Evolutionary conservation across 768 basidiomycete genomes (phyloP), one percentile per base, ranked within the genome.

Genomic region (Butyriboletus loyo): DNA sequence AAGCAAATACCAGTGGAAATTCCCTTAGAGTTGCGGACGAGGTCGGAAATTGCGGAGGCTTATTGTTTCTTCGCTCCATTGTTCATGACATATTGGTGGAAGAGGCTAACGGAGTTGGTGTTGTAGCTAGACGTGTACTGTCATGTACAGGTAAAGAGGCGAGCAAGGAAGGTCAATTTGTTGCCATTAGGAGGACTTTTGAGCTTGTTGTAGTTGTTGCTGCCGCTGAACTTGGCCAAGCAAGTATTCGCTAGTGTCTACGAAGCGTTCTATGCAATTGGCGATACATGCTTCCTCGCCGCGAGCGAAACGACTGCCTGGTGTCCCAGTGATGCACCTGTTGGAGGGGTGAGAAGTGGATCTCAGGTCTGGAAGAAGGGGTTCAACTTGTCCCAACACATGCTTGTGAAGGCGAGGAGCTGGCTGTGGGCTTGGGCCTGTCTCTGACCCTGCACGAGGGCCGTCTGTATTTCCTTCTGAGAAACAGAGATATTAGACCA

Each of bases 201-300:
- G 63, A 56, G 61, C 50, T 70, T 66, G 65, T 59, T 81, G 78
- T 55, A 77, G 68, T 55, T 83, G 79, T 30, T 85, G 77, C 52
- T 75, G 70, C 35, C 74, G 71, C 38, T 77, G 71, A 31, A 86
- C 73, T 61, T 81, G 78, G 57, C 83, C 82, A 52, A 97, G 85
- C 76, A 98, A 80, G 73, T 82, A 89, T 37, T 92, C 70, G 64
- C 84, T 88, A 34, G 85, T 82, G 73, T 98, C 95, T 61, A 98
- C 74, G 75, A 97, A 98, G 52, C 94, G 78, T 52, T 91, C 90
- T 45, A 96, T 92, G 65, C 95, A 97, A 72, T 95, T 94, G 48
- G 79, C 74, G 44, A 98, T 78, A 67, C 95, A 98, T 50, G 75
- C 77, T 62, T 87, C 84, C 72, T 98, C 95, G 36, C 80, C 73